Conservation (phyloP, 257 asterid species). For the Coffea canephora region DNA sequence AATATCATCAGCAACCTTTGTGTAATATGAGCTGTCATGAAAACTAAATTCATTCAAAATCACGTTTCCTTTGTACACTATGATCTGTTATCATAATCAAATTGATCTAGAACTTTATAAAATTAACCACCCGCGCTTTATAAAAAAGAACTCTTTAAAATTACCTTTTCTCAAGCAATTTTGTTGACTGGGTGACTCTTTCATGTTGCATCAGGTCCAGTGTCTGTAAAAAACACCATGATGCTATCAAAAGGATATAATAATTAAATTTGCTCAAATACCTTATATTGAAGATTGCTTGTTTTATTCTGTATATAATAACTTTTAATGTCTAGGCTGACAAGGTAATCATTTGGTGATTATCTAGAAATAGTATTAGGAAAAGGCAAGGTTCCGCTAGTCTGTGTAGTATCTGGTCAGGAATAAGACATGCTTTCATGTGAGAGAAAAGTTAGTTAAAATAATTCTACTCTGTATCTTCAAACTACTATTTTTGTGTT, state of each 20-base stretch:
- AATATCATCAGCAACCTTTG: slow-evolving; percentile 45
- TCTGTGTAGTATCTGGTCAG: background rate
- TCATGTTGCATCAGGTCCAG: slow-evolving; percentile 77
- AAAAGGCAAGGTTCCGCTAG: background rate
- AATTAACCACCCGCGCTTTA: slow-evolving; percentile 18
- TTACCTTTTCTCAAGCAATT: slow-evolving; percentile 66
- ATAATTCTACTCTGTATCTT: background rate
- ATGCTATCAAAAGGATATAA: slow-evolving; percentile 1
- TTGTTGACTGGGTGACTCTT: slow-evolving; percentile 48
- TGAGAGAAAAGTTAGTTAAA: background rate
- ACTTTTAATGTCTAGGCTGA: background rate
- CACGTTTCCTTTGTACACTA: slow-evolving; percentile 33
- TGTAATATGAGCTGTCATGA: slow-evolving; percentile 46
- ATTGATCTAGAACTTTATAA: slow-evolving; percentile 20
- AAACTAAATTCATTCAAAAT: slow-evolving; percentile 24
- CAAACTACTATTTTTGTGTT: too few relatives aligned
- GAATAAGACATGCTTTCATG: background rate
- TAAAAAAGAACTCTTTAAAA: slow-evolving; percentile 2
- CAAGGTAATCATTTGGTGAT: background rate
- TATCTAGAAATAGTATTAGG: too few relatives aligned
- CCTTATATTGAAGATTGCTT: background rate
- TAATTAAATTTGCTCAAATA: background rate
- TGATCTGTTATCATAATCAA: slow-evolving; percentile 38
- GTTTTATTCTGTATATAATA: background rate
- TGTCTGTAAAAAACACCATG: slow-evolving; percentile 45